phyloP scores from a whole-genome alignment of 2,329 filamentous ascomycete species.

The Botrytis deweyae region DNA sequence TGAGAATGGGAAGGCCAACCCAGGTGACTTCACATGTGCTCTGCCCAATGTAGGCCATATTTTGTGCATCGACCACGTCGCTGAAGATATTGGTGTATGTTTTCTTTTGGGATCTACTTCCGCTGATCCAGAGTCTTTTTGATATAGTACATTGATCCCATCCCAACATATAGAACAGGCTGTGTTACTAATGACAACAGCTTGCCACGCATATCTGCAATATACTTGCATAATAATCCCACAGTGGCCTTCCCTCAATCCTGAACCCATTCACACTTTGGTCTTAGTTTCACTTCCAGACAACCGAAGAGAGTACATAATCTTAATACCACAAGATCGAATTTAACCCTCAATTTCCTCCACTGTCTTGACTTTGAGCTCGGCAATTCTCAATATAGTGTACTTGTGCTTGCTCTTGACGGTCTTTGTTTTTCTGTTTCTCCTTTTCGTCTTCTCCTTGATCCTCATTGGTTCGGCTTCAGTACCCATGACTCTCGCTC shows the following conservation, averaged over 20 bases:
- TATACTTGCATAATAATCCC: neutral
- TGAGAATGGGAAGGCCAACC: conserved; percentile 5
- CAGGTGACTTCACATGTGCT: conserved; percentile 3
- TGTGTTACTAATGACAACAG: neutral
- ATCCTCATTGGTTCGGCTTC: conserved; percentile 77
- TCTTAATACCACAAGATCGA: neutral
- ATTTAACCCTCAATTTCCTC: conserved; percentile 42
- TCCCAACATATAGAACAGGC: conserved; percentile 1
- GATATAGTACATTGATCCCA: conserved; percentile 18
- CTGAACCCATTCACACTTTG: neutral
- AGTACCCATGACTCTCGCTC: conserved; percentile 78
- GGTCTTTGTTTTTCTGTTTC: conserved; percentile 68
- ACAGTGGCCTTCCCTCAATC: neutral
- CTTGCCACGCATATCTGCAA: neutral
- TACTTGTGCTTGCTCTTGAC: conserved; percentile 89
- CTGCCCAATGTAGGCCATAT: neutral
- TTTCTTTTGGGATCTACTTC: neutral
- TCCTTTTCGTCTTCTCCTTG: conserved; percentile 80
- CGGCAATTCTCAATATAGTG: conserved; percentile 81
- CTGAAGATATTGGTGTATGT: neutral
- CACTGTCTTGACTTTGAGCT: conserved; percentile 56
- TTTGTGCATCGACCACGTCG: neutral
- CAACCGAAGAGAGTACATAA: neutral
- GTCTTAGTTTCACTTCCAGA: neutral
- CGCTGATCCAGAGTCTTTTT: neutral